phyloP scores from a whole-genome alignment of 441 rosid genomes.

The Eruca vesicaria region DNA sequence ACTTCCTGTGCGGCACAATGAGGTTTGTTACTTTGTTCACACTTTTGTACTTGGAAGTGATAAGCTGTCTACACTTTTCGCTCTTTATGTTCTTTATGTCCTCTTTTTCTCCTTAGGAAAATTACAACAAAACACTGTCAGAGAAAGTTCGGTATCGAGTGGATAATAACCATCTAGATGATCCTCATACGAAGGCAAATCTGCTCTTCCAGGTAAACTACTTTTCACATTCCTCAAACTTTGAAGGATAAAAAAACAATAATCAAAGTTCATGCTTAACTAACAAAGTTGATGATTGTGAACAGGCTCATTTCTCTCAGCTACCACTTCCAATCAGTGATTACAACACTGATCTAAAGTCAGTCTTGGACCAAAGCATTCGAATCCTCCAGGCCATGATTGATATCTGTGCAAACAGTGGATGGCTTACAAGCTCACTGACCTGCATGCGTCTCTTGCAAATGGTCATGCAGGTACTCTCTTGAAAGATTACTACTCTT shows the following conservation, averaged over 20 bases:
- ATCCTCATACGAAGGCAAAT: conserved; percentile 94
- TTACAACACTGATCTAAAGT: conserved; percentile 92
- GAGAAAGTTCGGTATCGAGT: conserved; percentile 69
- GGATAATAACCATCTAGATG: conserved; percentile 82
- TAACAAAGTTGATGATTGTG: too few species aligned
- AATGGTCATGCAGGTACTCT: conserved; percentile 97
- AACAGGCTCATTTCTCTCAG: conserved; percentile 97
- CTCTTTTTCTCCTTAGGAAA: conserved; percentile 56
- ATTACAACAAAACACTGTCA: conserved; percentile 74
- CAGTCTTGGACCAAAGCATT: conserved; percentile 97
- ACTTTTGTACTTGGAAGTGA: background rate
- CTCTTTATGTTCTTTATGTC: conserved; percentile 16
- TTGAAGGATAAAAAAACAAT: background rate
- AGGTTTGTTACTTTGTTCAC: conserved; percentile 50
- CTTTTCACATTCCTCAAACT: background rate
- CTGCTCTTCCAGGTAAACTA: conserved; percentile 81
- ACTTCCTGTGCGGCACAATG: conserved; percentile 98
- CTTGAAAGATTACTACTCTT: conserved; percentile 3
- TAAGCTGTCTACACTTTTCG: background rate
- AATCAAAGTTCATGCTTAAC: too few species aligned
- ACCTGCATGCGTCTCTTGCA: conserved; percentile 97
- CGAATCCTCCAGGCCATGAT: conserved; percentile 99
- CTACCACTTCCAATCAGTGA: conserved; percentile 90
- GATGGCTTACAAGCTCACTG: conserved; percentile 97
- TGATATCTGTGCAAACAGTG: conserved; percentile 97